Base-by-base conservation (phyloP, 129 eudicot genomes). In the Centella asiatica region DNA sequence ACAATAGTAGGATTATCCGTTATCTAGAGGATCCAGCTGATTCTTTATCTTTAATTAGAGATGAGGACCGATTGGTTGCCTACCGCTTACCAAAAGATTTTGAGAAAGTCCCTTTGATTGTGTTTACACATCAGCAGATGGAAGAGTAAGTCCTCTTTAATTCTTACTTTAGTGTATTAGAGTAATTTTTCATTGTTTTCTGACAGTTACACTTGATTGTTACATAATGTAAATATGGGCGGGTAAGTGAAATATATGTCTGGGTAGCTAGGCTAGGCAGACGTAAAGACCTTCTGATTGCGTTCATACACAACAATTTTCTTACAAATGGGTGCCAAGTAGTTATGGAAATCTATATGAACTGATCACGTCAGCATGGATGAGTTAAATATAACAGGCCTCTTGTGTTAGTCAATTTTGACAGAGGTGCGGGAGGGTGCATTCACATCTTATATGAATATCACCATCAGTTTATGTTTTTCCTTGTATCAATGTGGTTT, bases 31-130 rank as follows among this genome's bases (percentile, higher is more conserved):
- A 93, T 73, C 90, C 92, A n/a, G 62, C 84, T 37, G 96, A 84
- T 82, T 84, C 99, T 63, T 78, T 93, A 74, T 82, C 99, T 17
- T 80, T 93, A 68, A 84, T 93, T 49, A 82, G 99, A 82, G 99
- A 93, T 66, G 89, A 77, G 32, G 99, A 93, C 52, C 86, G 85
- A 22, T 78, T 93, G 22, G 84, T 93, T 69, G 99, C 96, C 39
- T 93, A 84, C 65, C 77, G 92, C 66, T 57, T 87, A 57, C 76
- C 82, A 14, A 85, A 85, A 55, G 85, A 74, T 68, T 52, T 55
- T 56, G 77, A 76, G 58, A 80, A 82, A 33, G 61, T 48, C 31
- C 71, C 88, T 50, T 62, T 68, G 60, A 72, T 87, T 65, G 86
- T 87, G 49, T 93, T 87, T 70, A 83, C 77, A 76, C 96, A 87